A percentile compares a stretch with the other conserved stretches of the same genome.
Conservation (phyloP, 2,329 filamentous ascomycete species). For the Alternaria triticimaculans region DNA sequence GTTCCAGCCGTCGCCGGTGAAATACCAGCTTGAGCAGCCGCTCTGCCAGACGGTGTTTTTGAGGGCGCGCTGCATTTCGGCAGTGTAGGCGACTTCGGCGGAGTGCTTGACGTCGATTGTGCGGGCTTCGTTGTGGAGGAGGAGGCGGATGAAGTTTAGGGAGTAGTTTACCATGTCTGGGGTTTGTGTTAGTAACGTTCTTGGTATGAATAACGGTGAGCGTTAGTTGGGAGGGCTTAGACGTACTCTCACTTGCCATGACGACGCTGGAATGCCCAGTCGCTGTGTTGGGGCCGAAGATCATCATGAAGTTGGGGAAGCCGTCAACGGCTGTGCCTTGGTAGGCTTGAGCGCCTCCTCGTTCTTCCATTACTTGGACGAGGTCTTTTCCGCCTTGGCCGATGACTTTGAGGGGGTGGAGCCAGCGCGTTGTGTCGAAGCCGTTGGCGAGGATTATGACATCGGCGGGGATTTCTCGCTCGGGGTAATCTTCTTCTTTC, state of each 20-base stretch:
- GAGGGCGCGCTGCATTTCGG: constrained; percentile 50
- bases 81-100: constrained; percentile 68
- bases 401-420: constrained; percentile 61
- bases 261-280: constrained; percentile 69
- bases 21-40: constrained; percentile 69
- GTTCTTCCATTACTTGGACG: constrained; percentile 63
- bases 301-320: constrained; percentile 67
- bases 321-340: constrained; percentile 64
- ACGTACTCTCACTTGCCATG: constrained; percentile 61
- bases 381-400: constrained; percentile 60
- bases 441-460: constrained; percentile 68
- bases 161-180: constrained; percentile 64
- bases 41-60: constrained; percentile 61
- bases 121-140: constrained; percentile 89
- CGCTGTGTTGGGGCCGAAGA: constrained; percentile 68
- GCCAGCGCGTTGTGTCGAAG: constrained; percentile 63
- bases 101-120: constrained; percentile 86
- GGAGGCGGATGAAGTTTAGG: constrained; percentile 64
- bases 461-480: constrained; percentile 61
- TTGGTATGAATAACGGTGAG: too few relatives aligned
- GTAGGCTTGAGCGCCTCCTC: constrained; percentile 69
- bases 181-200: not conserved
- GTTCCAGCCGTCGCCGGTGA: constrained; percentile 78
- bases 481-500: constrained; percentile 41
- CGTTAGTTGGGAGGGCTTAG: not conserved